phyloP scores from a whole-genome alignment of 2,329 filamentous ascomycete genomes.

The Diaporthe citri region DNA sequence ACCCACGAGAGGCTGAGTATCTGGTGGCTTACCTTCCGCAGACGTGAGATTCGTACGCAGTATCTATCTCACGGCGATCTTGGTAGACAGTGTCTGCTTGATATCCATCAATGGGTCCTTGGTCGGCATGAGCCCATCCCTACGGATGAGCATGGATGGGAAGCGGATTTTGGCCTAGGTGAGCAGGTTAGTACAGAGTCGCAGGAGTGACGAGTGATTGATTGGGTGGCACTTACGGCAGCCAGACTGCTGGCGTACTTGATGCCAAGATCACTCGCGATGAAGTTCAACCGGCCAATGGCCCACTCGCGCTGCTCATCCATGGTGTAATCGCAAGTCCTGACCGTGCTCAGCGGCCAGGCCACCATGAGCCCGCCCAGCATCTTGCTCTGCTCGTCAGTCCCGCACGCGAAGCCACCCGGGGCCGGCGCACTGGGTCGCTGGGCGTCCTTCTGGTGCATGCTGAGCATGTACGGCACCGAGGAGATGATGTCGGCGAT shows the following conservation, averaged over 20 bases:
- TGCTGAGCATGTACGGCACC: conserved; percentile 71
- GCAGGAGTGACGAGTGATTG: neutral
- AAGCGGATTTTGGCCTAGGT: conserved; percentile 67
- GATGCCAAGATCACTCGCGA: conserved; percentile 68
- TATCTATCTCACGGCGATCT: conserved; percentile 1
- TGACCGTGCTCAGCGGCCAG: conserved; percentile 68
- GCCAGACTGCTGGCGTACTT: conserved; percentile 69
- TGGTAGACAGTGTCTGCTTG: conserved; percentile 43
- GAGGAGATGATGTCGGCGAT: conserved; percentile 71
- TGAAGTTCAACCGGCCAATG: conserved; percentile 64
- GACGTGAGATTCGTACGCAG: too few species aligned
- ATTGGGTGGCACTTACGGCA: conserved; percentile 53
- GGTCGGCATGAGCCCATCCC: conserved; percentile 61
- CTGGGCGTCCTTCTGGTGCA: conserved; percentile 53
- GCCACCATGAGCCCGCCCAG: conserved; percentile 70
- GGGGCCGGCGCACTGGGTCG: conserved; percentile 42
- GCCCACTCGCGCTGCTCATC: conserved; percentile 70
- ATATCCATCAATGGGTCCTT: conserved; percentile 36
- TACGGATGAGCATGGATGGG: conserved; percentile 72
- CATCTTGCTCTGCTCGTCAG: conserved; percentile 64
- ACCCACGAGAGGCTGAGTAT: too few species aligned
- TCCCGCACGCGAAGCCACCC: conserved; percentile 61
- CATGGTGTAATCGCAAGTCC: conserved; percentile 70
- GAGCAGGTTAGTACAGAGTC: neutral
- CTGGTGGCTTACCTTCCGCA: neutral